These are phyloP conservation scores for Elaeis guineensis DNA, from an alignment of 176 grass and related monocot genomes.

Conservation along the genomic window DNA sequence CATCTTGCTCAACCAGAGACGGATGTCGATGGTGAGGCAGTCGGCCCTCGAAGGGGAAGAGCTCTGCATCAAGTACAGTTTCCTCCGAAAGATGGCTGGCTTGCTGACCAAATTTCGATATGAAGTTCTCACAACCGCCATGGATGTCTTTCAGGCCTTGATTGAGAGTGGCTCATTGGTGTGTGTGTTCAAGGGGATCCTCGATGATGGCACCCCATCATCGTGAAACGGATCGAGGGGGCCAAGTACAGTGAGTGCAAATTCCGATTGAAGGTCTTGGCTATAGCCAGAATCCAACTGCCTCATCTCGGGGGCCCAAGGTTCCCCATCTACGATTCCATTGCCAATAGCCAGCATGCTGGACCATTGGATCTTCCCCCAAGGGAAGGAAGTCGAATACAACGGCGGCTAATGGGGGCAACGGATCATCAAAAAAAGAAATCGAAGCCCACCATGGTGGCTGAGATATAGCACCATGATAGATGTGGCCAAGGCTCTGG, in stretches of 20 bases:
- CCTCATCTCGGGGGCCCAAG: conserved; percentile 5
- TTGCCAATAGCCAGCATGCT: conserved; percentile 44
- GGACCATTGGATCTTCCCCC: conserved; percentile 50
- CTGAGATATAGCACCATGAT: conserved; percentile 21
- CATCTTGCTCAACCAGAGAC: neutral
- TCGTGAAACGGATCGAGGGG: conserved; percentile 37
- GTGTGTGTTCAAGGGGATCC: conserved; percentile 32
- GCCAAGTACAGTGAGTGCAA: conserved; percentile 20
- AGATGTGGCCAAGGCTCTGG: conserved; percentile 48
- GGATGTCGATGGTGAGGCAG: conserved; percentile 12
- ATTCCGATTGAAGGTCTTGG: conserved; percentile 31
- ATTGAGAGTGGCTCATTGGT: conserved; percentile 41
- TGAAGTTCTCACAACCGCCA: conserved; percentile 12
- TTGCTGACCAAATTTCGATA: conserved; percentile 10
- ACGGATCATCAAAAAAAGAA: neutral
- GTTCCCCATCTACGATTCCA: conserved; percentile 44
- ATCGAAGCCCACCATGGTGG: conserved; percentile 24
- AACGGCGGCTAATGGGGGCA: neutral
- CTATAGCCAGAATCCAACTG: conserved; percentile 51
- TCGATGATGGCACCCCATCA: conserved; percentile 38
- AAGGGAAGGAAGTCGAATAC: neutral
- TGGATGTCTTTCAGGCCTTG: conserved; percentile 17
- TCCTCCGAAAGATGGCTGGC: conserved; percentile 17
- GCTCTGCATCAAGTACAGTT: conserved; percentile 22
- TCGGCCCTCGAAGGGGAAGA: conserved; percentile 6